A percentile compares a stretch with the other conserved stretches of the same genome.
Evolutionary conservation across 164 flowering plant species (phyloP).

Genomic region (Umbilicus rupestris): DNA sequence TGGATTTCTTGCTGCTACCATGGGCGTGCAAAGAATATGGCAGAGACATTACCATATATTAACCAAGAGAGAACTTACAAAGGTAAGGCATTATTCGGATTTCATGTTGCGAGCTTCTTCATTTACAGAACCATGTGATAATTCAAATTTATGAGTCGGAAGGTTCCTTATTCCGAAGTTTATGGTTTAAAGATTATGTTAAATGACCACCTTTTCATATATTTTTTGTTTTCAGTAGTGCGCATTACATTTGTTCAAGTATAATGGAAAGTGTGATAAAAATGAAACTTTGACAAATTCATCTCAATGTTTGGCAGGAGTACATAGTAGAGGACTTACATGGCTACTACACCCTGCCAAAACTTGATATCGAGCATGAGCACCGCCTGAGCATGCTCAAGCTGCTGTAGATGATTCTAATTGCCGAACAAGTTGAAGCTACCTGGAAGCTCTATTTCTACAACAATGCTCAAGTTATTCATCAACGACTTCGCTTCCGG

Average conservation of each 20-base stretch:
- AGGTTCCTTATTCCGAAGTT: too few relatives aligned
- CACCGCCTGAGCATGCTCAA: conserved; percentile 68
- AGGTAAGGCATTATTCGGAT: conserved; percentile 27
- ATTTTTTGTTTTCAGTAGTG: too few relatives aligned
- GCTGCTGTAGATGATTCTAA: conserved; percentile 33
- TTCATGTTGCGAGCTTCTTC: too few relatives aligned
- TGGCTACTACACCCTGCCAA: conserved; percentile 70
- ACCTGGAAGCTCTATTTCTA: not conserved
- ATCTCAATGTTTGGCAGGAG: conserved; percentile 39
- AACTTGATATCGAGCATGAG: conserved; percentile 73
- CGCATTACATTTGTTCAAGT: too few relatives aligned
- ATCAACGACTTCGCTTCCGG: too few relatives aligned
- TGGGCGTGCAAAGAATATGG: conserved; percentile 92
- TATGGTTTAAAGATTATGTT: too few relatives aligned
- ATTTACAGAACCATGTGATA: too few relatives aligned
- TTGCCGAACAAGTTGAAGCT: not conserved
- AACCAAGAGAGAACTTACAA: conserved; percentile 84
- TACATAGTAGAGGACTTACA: conserved; percentile 81
- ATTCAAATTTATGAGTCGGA: too few relatives aligned
- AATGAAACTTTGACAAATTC: not conserved
- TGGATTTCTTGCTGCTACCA: conserved; percentile 88
- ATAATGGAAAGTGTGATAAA: too few relatives aligned
- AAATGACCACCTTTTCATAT: too few relatives aligned
- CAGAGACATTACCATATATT: conserved; percentile 95
- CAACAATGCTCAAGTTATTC: too few relatives aligned